Conservation (phyloP, 257 asterid genomes). For the Solanum chilense region DNA sequence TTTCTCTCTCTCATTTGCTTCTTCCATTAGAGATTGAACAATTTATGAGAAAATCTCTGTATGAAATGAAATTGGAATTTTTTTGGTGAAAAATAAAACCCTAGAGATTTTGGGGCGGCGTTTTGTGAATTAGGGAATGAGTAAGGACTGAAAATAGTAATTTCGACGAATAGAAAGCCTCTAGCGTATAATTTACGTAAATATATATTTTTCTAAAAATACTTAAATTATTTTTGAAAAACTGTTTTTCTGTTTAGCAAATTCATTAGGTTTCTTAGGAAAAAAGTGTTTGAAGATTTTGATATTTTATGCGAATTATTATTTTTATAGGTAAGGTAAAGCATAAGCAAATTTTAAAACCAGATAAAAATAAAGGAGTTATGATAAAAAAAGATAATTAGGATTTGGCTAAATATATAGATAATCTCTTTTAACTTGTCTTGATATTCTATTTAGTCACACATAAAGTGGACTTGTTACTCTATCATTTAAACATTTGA, state of each 20-base stretch:
- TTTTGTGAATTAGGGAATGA: not conserved
- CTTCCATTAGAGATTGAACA: slow-evolving; percentile 10
- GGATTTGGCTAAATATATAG: not conserved
- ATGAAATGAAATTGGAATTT: not conserved
- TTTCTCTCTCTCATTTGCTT: slow-evolving; percentile 12
- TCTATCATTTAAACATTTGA: no score
- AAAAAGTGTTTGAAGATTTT: not conserved
- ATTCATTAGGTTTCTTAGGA: no score
- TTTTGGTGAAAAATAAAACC: not conserved
- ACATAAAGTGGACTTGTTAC: no score
- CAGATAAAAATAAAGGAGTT: not conserved
- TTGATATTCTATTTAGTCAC: not conserved
- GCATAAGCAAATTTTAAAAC: not conserved
- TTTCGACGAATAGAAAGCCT: no score
- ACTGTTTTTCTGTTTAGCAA: no score
- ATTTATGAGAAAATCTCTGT: not conserved
- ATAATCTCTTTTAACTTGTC: not conserved
- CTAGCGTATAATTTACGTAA: no score
- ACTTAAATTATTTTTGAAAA: not conserved
- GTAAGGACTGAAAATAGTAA: no score
- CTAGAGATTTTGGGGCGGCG: not conserved
- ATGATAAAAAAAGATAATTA: no score
- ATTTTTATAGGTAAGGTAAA: no score
- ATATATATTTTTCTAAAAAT: no score
- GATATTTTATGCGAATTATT: not conserved